Conservation (phyloP, 495 filamentous ascomycete genomes). For the Daldinia vernicosa region DNA sequence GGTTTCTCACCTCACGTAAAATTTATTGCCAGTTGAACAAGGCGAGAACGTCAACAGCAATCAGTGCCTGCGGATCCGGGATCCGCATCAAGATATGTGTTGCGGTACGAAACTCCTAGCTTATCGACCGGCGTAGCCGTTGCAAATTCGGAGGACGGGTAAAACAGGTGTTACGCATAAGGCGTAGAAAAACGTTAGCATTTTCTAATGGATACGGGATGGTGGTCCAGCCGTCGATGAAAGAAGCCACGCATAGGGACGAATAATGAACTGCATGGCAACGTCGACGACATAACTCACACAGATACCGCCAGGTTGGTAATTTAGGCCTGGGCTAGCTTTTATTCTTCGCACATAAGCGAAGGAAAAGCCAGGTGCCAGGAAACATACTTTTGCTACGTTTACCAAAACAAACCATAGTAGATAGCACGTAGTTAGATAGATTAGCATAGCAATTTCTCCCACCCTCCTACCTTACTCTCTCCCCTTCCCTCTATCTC, state of each 20-base stretch:
- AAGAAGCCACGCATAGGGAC: conserved; percentile 10
- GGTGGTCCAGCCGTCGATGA: conserved; percentile 2
- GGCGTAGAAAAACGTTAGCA: conserved; percentile 13
- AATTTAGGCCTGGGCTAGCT: neutral
- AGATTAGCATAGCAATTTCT: conserved; percentile 25
- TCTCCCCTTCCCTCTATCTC: neutral
- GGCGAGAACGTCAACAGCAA: conserved; percentile 13
- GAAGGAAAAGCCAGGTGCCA: neutral
- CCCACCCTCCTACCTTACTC: neutral
- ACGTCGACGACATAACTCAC: conserved; percentile 11
- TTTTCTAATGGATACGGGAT: conserved; percentile 30
- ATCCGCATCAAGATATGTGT: conserved; percentile 22
- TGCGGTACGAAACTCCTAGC: conserved; percentile 15
- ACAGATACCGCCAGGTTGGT: conserved; percentile 18
- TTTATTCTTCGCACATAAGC: neutral
- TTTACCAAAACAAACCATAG: conserved; percentile 23
- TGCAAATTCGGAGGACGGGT: conserved; percentile 16
- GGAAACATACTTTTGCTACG: conserved; percentile 31
- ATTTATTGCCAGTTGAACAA: conserved; percentile 7
- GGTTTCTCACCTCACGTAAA: conserved; percentile 14
- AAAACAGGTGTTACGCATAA: neutral
- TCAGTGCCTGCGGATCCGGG: conserved; percentile 10
- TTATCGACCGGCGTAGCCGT: conserved; percentile 11
- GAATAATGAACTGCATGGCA: conserved; percentile 16
- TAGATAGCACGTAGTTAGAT: conserved; percentile 45